Percentiles rank a stretch among this genome's conserved stretches.
Evolutionary conservation across 257 asterid genomes (phyloP).

Genomic region (Lavandula angustifolia): DNA sequence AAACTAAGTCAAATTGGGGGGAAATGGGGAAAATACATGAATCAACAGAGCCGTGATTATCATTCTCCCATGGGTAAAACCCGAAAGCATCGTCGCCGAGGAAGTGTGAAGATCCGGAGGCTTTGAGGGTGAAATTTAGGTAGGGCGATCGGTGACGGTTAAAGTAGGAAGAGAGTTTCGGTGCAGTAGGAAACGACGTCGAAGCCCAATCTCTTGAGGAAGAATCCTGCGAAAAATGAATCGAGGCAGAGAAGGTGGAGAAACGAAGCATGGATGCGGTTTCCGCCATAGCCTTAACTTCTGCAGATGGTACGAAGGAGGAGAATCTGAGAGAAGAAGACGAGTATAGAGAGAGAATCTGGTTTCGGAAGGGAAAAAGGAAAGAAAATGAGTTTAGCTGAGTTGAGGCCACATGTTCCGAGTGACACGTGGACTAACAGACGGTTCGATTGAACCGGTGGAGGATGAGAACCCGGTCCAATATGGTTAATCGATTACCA

Average conservation of each 20-base stretch:
- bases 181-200: slow-evolving; percentile 37
- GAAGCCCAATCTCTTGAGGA: slow-evolving; percentile 37
- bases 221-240: slow-evolving; percentile 46
- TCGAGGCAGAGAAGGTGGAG: slow-evolving; percentile 43
- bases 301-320: slow-evolving; percentile 2
- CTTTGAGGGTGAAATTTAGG: slow-evolving; percentile 42
- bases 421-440: slow-evolving; percentile 39
- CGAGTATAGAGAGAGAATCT: not conserved
- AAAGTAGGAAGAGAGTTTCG: slow-evolving; percentile 34
- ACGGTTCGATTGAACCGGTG: slow-evolving; percentile 25
- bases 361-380: not conserved
- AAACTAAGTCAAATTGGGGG: not conserved
- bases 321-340: slow-evolving; percentile 29
- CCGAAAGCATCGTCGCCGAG: slow-evolving; percentile 76
- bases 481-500: no score
- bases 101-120: slow-evolving; percentile 57
- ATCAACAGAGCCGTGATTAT: slow-evolving; percentile 40
- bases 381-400: slow-evolving; percentile 22
- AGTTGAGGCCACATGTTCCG: slow-evolving; percentile 51
- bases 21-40: slow-evolving; percentile 42
- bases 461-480: slow-evolving; percentile 39
- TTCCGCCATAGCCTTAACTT: slow-evolving; percentile 51
- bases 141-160: slow-evolving; percentile 38
- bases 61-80: slow-evolving; percentile 77
- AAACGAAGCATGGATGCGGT: slow-evolving; percentile 55